Conservation (phyloP, 169 alveolate species). For the Eimeria maxima region DNA sequence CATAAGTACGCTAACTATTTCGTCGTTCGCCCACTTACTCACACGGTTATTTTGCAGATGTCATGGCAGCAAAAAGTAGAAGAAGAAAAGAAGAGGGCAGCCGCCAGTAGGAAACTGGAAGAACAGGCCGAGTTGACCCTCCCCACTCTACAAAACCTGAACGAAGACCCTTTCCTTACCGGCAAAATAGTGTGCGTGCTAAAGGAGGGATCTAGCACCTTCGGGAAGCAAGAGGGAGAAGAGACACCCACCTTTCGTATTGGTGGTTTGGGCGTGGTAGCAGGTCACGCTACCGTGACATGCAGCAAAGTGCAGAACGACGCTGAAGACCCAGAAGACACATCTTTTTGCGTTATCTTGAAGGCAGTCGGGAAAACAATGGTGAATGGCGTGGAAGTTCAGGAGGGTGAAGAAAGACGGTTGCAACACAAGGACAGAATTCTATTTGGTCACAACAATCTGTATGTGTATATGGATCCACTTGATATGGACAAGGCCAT, state of each 20-base stretch:
- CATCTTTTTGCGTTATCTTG: slow-evolving; percentile 13
- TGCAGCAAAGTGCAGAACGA: neutral
- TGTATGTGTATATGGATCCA: slow-evolving; percentile 82
- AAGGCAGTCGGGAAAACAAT: slow-evolving; percentile 79
- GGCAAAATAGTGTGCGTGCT: slow-evolving; percentile 87
- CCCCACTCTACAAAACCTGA: slow-evolving; percentile 90
- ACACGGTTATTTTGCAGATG: slow-evolving; percentile 34
- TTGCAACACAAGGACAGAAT: slow-evolving; percentile 81
- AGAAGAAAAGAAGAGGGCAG: slow-evolving; percentile 87
- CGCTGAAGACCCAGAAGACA: slow-evolving; percentile 73
- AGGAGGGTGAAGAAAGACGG: slow-evolving; percentile 50
- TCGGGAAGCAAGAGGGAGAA: slow-evolving; percentile 90
- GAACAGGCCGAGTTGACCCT: slow-evolving; percentile 84
- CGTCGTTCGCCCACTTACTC: neutral
- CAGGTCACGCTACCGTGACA: slow-evolving; percentile 74
- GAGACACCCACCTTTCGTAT: slow-evolving; percentile 78
- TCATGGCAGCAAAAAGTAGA: slow-evolving; percentile 84
- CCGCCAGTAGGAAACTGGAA: slow-evolving; percentile 67
- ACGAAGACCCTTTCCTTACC: slow-evolving; percentile 95
- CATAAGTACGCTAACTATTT: neutral
- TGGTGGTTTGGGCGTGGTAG: slow-evolving; percentile 82
- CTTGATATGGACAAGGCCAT: slow-evolving; percentile 69
- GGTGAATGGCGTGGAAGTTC: slow-evolving; percentile 79
- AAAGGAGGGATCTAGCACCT: slow-evolving; percentile 85
- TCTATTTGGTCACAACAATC: slow-evolving; percentile 82